Evolutionary conservation across 1,284 basidiomycete species (phyloP).

Genomic region (Microbotryomycetes sp.): DNA sequence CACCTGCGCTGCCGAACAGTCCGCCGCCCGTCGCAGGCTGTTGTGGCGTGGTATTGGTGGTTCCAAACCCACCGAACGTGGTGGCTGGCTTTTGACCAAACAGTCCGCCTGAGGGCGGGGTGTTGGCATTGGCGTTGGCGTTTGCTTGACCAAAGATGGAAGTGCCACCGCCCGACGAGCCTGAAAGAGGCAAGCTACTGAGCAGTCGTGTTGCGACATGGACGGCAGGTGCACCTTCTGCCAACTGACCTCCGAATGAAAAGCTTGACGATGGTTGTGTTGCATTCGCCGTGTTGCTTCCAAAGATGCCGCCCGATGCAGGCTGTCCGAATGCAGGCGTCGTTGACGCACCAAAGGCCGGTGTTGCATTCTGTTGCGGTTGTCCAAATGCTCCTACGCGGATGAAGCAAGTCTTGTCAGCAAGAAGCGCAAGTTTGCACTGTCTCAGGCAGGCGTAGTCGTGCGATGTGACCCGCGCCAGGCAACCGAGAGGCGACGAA

Average conservation of each 20-base stretch:
- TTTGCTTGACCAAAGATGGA: too few relatives aligned
- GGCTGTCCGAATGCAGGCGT: constrained; percentile 5
- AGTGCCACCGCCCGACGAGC: too few relatives aligned
- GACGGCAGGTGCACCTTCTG: too few relatives aligned
- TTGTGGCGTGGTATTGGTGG: constrained; percentile 14
- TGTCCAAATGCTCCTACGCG: constrained; percentile 21
- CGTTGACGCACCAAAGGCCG: constrained; percentile 15
- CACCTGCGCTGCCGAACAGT: constrained; percentile 20
- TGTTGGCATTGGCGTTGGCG: too few relatives aligned
- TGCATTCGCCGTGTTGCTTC: too few relatives aligned
- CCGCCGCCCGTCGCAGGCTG: constrained; percentile 19
- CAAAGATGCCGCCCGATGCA: not conserved
- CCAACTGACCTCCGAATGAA: too few relatives aligned
- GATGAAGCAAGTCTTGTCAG: too few relatives aligned
- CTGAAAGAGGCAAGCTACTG: too few relatives aligned
- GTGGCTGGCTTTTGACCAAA: constrained; percentile 28
- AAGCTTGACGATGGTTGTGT: too few relatives aligned
- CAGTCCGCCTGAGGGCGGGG: too few relatives aligned
- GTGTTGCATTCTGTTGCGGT: constrained; percentile 3
- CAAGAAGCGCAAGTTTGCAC: not conserved
- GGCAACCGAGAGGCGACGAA: not conserved
- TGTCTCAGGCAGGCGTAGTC: not conserved
- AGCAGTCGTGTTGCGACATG: too few relatives aligned
- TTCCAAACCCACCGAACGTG: constrained; percentile 27
- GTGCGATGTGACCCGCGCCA: not conserved